A percentile compares a stretch with the other conserved stretches of the same genome.
Evolutionary conservation across 441 rosid genomes (phyloP).

Genomic region (Erodium texanum): DNA sequence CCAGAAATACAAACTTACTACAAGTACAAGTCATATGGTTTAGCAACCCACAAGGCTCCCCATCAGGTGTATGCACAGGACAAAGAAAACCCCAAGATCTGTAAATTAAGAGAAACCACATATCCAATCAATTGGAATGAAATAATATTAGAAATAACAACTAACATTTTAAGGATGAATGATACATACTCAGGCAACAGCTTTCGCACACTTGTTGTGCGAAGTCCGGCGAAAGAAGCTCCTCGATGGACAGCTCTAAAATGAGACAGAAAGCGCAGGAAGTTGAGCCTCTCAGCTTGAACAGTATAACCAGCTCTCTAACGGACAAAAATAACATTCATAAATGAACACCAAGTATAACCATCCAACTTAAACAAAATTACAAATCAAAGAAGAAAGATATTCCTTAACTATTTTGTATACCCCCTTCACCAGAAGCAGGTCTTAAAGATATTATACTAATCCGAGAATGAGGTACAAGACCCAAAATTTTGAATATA

Average conservation of each 20-base stretch:
- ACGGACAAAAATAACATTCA: conserved; percentile 12
- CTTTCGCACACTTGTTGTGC: conserved; percentile 93
- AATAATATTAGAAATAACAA: conserved; percentile 11
- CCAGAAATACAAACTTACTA: conserved; percentile 41
- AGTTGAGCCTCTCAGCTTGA: conserved; percentile 97
- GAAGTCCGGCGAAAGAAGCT: conserved; percentile 92
- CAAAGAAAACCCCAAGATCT: conserved; percentile 99
- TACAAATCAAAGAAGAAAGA: neutral
- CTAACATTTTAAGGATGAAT: conserved; percentile 13
- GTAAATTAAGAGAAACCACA: conserved; percentile 20
- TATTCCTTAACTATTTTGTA: neutral
- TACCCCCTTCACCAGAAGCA: neutral
- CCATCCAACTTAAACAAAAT: neutral
- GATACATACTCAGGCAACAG: conserved; percentile 82
- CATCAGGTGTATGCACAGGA: conserved; percentile 99
- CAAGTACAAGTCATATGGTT: conserved; percentile 85
- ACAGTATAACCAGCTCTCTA: conserved; percentile 95
- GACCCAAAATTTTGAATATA: neutral
- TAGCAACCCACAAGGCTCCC: conserved; percentile 92
- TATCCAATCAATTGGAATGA: neutral
- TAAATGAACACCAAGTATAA: neutral
- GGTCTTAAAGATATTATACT: neutral
- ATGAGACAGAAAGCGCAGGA: conserved; percentile 80
- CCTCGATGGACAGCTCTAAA: conserved; percentile 96
- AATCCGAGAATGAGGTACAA: neutral